Evolutionary conservation across 1,284 basidiomycete genomes (phyloP).

Genomic region (Ustilago nuda): DNA sequence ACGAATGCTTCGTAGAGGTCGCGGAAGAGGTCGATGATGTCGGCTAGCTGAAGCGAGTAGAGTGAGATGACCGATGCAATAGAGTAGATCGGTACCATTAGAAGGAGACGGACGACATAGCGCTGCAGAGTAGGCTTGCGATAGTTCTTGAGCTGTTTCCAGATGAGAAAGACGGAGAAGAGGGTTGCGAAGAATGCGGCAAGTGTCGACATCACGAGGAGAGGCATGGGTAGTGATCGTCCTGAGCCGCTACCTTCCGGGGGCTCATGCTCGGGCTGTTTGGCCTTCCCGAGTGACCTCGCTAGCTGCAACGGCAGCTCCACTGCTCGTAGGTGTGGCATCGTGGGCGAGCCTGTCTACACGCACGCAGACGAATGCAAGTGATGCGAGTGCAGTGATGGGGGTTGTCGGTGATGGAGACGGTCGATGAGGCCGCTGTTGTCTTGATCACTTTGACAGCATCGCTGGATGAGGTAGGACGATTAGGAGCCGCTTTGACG

Average conservation of each 20-base stretch:
- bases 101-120: conserved; percentile 93
- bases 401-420: background rate
- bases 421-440: background rate
- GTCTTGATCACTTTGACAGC: conserved; percentile 5
- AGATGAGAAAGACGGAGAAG: conserved; percentile 84
- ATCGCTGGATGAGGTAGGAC: background rate
- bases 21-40: conserved; percentile 92
- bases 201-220: conserved; percentile 76
- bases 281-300: conserved; percentile 5
- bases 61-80: conserved; percentile 91
- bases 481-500: background rate
- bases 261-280: conserved; percentile 15
- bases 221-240: conserved; percentile 71
- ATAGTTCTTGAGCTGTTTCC: conserved; percentile 80
- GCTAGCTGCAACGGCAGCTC: conserved; percentile 19
- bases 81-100: conserved; percentile 96
- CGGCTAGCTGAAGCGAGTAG: conserved; percentile 92
- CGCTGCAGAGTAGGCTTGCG: conserved; percentile 72
- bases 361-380: background rate
- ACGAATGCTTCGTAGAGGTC: conserved; percentile 99
- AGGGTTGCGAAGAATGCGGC: conserved; percentile 76
- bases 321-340: conserved; percentile 24
- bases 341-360: background rate
- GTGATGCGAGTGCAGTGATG: background rate
- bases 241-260: conserved; percentile 71